Percentiles rank a stretch among this genome's conserved stretches.
Conservation (phyloP, 2,329 filamentous ascomycete species). For the Xylaria sp. region DNA sequence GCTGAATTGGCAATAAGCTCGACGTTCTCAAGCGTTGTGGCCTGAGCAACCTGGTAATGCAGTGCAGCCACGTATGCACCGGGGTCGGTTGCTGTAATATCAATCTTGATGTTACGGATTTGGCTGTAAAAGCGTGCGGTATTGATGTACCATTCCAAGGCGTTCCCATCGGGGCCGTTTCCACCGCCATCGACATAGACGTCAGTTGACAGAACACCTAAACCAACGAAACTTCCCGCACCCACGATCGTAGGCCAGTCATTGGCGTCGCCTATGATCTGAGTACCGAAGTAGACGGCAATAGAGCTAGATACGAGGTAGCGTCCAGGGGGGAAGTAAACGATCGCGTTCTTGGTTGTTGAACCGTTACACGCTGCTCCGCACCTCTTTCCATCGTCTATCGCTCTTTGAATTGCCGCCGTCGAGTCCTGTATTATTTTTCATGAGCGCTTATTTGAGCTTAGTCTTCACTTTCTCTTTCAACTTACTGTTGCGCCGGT, state of each 20-base stretch:
- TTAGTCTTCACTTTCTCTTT: not conserved
- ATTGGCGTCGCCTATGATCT: slow-evolving; percentile 12
- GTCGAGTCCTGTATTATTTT: slow-evolving; percentile 4
- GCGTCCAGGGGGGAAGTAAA: slow-evolving; percentile 18
- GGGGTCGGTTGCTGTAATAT: not conserved
- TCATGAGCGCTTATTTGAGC: not conserved
- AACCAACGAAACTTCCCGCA: not conserved
- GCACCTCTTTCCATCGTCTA: slow-evolving; percentile 18
- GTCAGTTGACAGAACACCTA: slow-evolving; percentile 16
- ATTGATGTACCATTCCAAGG: slow-evolving; percentile 16
- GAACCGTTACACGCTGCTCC: slow-evolving; percentile 12
- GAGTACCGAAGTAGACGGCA: slow-evolving; percentile 9
- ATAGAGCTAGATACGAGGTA: slow-evolving; percentile 13
- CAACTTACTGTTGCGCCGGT: slow-evolving; percentile 24
- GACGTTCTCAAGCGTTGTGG: slow-evolving; percentile 15
- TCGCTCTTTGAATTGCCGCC: slow-evolving; percentile 9
- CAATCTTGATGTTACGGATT: slow-evolving; percentile 22
- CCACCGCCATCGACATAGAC: slow-evolving; percentile 9
- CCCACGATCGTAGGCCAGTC: slow-evolving; percentile 13
- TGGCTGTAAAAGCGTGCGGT: slow-evolving; percentile 17
- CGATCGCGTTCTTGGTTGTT: slow-evolving; percentile 5
- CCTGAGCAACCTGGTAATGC: slow-evolving; percentile 23
- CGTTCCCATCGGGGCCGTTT: slow-evolving; percentile 1
- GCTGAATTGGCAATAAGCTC: slow-evolving; percentile 5
- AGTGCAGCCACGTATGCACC: not conserved